These are phyloP conservation scores for Epichloe glyceriae DNA, from an alignment of 2,329 filamentous ascomycete species.

Conservation along the genomic window DNA sequence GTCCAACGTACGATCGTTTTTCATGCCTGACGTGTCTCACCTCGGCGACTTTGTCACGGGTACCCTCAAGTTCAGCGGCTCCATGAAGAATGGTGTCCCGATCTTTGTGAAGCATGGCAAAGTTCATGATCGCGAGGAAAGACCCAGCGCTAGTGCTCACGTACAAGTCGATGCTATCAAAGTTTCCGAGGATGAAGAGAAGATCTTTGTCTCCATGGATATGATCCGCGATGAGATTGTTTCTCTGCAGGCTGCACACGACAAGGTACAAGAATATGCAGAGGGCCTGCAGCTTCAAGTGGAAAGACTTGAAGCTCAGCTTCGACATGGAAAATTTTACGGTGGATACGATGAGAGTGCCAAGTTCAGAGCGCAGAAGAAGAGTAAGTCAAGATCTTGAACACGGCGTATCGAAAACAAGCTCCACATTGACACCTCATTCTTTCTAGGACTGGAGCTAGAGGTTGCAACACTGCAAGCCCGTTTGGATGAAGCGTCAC, in stretches of 20 bases:
- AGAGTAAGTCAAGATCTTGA: conserved; percentile 30
- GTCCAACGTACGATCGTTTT: conserved; percentile 37
- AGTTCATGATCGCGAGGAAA: conserved; percentile 30
- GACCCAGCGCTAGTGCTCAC: conserved; percentile 24
- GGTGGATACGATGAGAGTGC: conserved; percentile 31
- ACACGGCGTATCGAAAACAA: no score
- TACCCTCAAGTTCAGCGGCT: conserved; percentile 36
- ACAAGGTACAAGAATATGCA: conserved; percentile 41
- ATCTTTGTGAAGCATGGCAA: conserved; percentile 42
- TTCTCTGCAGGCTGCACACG: conserved; percentile 42
- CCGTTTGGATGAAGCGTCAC: conserved; percentile 48
- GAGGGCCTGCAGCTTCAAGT: conserved; percentile 40
- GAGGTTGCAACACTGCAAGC: conserved; percentile 47
- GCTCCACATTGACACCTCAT: neutral
- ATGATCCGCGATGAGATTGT: conserved; percentile 47
- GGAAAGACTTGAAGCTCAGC: conserved; percentile 34
- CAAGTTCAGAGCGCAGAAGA: conserved; percentile 38
- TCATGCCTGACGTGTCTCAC: conserved; percentile 40
- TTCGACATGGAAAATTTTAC: conserved; percentile 31
- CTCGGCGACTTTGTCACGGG: conserved; percentile 46
- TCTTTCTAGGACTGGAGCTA: conserved; percentile 38
- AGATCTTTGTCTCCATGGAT: conserved; percentile 48
- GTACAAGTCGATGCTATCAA: conserved; percentile 37
- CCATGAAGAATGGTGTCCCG: conserved; percentile 39
- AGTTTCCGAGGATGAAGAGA: conserved; percentile 40